Percentiles rank a stretch among this genome's conserved stretches.
Conservation (phyloP, 2,329 filamentous ascomycete genomes). For the Clonostachys rosea region DNA sequence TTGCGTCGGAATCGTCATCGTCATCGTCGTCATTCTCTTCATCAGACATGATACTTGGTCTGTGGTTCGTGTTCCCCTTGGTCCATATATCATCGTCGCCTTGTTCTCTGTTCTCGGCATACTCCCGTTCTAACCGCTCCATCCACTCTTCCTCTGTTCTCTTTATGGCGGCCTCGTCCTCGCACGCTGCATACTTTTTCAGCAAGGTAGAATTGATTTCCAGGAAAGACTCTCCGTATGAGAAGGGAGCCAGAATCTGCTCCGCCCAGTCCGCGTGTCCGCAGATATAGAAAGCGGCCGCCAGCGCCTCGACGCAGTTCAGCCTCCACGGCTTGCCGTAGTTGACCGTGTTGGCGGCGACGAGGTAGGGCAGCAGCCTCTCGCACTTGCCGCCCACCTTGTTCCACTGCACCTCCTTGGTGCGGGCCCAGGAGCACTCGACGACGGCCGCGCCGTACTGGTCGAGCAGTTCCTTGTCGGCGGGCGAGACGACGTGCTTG, state of each 20-base stretch:
- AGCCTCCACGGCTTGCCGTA: constrained; percentile 93
- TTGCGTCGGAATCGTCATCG: constrained; percentile 34
- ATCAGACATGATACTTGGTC: constrained; percentile 47
- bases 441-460: constrained; percentile 92
- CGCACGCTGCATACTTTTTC: constrained; percentile 79
- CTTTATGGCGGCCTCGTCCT: constrained; percentile 78
- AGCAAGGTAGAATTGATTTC: constrained; percentile 84
- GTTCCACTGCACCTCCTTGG: constrained; percentile 84
- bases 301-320: constrained; percentile 94
- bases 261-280: constrained; percentile 88
- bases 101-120: constrained; percentile 70
- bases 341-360: constrained; percentile 95
- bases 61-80: constrained; percentile 81
- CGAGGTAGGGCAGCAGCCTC: constrained; percentile 85
- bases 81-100: constrained; percentile 79
- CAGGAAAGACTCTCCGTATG: constrained; percentile 83
- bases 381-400: constrained; percentile 93
- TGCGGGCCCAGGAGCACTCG: constrained; percentile 94
- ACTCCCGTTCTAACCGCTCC: constrained; percentile 84
- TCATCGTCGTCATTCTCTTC: constrained; percentile 47
- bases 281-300: constrained; percentile 89
- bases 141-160: constrained; percentile 84
- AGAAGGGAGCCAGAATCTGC: constrained; percentile 76
- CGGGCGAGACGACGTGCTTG: constrained; percentile 77
- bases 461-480: constrained; percentile 76